Conservation (phyloP, 345 rosid species). For the Euphorbia lathyris region DNA sequence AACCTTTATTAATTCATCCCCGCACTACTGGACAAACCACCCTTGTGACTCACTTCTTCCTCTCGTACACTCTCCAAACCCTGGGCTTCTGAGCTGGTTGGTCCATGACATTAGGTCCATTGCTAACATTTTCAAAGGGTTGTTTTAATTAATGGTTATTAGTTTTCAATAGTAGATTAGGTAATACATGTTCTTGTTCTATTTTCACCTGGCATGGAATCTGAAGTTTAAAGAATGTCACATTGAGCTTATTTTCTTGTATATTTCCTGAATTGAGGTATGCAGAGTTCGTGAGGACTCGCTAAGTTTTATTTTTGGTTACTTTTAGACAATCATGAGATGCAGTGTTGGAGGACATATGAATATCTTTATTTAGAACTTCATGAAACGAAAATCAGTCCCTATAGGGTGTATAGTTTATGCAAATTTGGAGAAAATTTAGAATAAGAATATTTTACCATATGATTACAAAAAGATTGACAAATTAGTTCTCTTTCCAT, state of each 20-base stretch:
- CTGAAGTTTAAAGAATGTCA: background rate
- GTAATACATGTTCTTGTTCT: background rate
- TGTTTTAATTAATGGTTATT: background rate
- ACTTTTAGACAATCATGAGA: background rate
- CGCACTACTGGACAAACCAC: too few species aligned
- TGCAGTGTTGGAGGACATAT: background rate
- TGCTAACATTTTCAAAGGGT: too few species aligned
- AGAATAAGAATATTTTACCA: background rate
- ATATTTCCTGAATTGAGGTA: background rate
- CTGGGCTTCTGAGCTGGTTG: too few species aligned
- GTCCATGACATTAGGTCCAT: too few species aligned
- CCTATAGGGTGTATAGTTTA: background rate
- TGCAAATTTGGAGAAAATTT: background rate
- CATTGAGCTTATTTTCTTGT: background rate
- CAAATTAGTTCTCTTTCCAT: background rate
- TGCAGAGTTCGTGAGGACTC: background rate
- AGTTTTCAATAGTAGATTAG: background rate
- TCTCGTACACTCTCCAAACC: too few species aligned
- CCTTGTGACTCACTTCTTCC: too few species aligned
- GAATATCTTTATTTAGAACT: background rate
- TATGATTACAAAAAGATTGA: background rate
- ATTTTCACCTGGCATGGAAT: background rate
- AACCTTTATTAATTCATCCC: too few species aligned
- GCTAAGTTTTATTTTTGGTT: background rate
- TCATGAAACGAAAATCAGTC: background rate